Evolutionary conservation across 2,329 filamentous ascomycete species (phyloP).

Genomic region (Monosporascus ibericus): DNA sequence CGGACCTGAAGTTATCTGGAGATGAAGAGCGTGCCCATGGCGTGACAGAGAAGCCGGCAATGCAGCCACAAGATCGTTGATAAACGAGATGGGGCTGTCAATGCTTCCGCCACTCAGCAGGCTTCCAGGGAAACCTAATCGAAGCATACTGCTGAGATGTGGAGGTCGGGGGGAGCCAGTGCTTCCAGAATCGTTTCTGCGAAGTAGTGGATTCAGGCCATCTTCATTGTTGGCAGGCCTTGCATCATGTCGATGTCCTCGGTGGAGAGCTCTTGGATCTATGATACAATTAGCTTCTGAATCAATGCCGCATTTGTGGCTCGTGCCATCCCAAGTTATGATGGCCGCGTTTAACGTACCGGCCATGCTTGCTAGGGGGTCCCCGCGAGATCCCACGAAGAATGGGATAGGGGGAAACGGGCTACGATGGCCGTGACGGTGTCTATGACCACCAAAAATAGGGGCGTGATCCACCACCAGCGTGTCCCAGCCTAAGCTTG

Average conservation of each 20-base stretch:
- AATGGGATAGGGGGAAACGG: conserved; percentile 48
- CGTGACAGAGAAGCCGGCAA: conserved; percentile 40
- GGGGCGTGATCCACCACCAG: conserved; percentile 39
- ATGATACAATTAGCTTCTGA: conserved; percentile 18
- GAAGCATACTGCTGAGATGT: conserved; percentile 46
- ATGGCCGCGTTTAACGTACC: conserved; percentile 16
- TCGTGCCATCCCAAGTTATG: not conserved
- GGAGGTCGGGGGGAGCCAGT: conserved; percentile 43
- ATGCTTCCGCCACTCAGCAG: conserved; percentile 36
- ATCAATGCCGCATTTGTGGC: not conserved
- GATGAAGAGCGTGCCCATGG: conserved; percentile 49
- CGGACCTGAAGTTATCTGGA: conserved; percentile 50
- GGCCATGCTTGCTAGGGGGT: conserved; percentile 17
- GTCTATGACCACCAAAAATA: conserved; percentile 45
- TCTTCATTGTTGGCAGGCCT: conserved; percentile 63
- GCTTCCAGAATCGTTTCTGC: conserved; percentile 46
- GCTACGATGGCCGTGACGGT: conserved; percentile 49
- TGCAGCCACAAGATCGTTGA: conserved; percentile 51
- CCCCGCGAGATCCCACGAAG: conserved; percentile 23
- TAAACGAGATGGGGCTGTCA: conserved; percentile 47
- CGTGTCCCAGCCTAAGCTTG: conserved; percentile 52
- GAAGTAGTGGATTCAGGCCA: conserved; percentile 79
- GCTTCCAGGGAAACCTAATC: conserved; percentile 41
- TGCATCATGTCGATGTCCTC: conserved; percentile 46
- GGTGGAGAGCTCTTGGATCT: conserved; percentile 36